phyloP scores from a whole-genome alignment of 352 stramenopile species.

The Globisporangium heterothallicum region DNA sequence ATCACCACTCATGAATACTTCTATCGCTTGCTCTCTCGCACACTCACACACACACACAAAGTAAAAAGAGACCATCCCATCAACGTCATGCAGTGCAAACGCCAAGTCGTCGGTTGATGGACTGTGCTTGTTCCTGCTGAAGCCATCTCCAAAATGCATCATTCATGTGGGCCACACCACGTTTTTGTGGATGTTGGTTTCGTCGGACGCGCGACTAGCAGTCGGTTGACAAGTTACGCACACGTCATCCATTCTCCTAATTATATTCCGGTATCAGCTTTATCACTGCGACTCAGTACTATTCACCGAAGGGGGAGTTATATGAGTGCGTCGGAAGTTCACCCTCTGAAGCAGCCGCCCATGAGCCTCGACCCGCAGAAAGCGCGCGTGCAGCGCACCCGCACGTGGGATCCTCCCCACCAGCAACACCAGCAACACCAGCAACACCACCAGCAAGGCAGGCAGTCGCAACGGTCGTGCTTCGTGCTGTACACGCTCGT shows the following conservation, averaged over 20 bases:
- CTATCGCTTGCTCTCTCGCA: background rate
- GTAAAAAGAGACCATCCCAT: background rate
- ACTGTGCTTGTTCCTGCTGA: background rate
- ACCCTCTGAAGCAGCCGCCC: conserved; percentile 12
- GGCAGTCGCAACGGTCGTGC: background rate
- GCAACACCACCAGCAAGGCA: background rate
- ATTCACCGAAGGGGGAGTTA: too few relatives aligned
- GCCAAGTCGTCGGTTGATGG: background rate
- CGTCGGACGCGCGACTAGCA: background rate
- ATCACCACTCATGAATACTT: background rate
- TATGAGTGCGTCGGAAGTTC: conserved; percentile 22
- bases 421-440: conserved; percentile 7
- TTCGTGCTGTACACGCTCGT: conserved; percentile 70
- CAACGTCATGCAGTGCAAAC: background rate
- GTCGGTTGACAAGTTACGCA: too few relatives aligned
- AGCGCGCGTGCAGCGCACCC: conserved; percentile 16
- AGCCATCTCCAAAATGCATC: background rate
- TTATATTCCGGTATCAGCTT: too few relatives aligned
- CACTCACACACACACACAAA: too few relatives aligned
- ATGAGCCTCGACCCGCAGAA: conserved; percentile 20
- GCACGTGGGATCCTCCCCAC: conserved; percentile 16
- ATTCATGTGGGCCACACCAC: background rate
- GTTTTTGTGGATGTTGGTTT: too few relatives aligned
- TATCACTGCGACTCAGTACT: too few relatives aligned
- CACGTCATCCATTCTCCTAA: too few relatives aligned